Evolutionary conservation across 176 grass and related monocot genomes (phyloP), one percentile per base, ranked within the genome.

Genomic region (maize (Zea mays)): DNA sequence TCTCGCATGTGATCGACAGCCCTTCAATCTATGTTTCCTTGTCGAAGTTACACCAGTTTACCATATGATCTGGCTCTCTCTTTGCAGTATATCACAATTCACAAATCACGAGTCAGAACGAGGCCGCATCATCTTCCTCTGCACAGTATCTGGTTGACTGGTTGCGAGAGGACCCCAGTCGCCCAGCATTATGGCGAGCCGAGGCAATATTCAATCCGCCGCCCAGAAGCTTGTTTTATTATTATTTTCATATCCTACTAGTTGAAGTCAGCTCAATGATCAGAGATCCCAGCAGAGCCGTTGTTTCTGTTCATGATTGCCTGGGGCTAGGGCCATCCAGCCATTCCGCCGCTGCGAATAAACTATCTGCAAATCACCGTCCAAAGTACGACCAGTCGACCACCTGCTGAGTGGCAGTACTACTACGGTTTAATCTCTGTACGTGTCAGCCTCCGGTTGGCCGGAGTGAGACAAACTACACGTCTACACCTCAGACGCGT

Each of bases 301-400:
- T 27, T 27, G 27, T 27, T 27, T 27, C 27, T 27, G 27, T 27
- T 27, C 27, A 27, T 27, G 27, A 50, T 59, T 77, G 42, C 10
- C 59, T 35, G 58, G 20, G 20, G 57, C 38, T 57, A 9, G 73
- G 40, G 37, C 20, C 71, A 43, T 63, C 27, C 27, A 27, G 27
- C 27, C 27, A 27, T 27, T 27, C 27, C 27, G 11, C 57, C 44
- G 46, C 5, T 27, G 33, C 19, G 12, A 67, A 67, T 85, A 74
- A 68, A 68, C 27, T 50, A 74, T 17, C 4, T 43, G 10, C 27
- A 71, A 33, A 82, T 82, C 78, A 81, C 85, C 85, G 85, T 68
- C 85, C 85, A 76, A 76, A 68, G 62, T 47, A 41, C 43, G 4
- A 68, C n/a, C n/a, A n/a, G n/a, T n/a, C n/a, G n/a, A n/a, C 16